phyloP scores from a whole-genome alignment of 1,284 basidiomycete genomes.

The Marasmius tenuissimus region DNA sequence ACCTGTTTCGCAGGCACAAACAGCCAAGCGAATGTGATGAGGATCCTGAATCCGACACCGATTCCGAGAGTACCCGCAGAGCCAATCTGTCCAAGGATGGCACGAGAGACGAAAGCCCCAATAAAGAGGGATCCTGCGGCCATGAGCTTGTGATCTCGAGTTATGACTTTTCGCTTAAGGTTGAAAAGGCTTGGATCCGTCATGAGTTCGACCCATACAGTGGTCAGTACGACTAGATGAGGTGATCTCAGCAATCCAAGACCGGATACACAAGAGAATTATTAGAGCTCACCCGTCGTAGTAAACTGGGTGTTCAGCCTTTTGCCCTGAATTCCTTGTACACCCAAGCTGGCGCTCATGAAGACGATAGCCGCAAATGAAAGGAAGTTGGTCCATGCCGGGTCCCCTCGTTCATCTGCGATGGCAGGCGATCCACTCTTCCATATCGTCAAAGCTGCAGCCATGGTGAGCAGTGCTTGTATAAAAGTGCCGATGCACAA shows the following conservation, averaged over 20 bases:
- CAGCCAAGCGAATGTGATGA: constrained; percentile 56
- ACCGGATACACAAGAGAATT: neutral
- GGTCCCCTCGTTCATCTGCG: constrained; percentile 42
- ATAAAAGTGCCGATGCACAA: constrained; percentile 54
- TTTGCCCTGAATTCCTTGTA: constrained; percentile 71
- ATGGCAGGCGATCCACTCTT: constrained; percentile 43
- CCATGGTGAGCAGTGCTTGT: constrained; percentile 60
- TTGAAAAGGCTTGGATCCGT: constrained; percentile 60
- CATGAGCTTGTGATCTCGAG: constrained; percentile 60
- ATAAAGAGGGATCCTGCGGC: constrained; percentile 57
- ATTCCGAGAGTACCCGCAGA: constrained; percentile 54
- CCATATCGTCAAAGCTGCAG: constrained; percentile 51
- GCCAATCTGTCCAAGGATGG: constrained; percentile 51
- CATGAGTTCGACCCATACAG: constrained; percentile 73
- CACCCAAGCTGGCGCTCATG: constrained; percentile 57
- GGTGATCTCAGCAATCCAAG: neutral
- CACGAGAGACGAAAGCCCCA: constrained; percentile 64
- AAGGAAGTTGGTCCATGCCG: constrained; percentile 53
- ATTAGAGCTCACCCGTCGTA: constrained; percentile 46
- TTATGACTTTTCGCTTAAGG: constrained; percentile 36
- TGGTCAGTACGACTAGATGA: constrained; percentile 56
- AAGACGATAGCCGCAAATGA: constrained; percentile 59
- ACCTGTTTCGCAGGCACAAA: constrained; percentile 45
- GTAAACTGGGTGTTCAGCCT: constrained; percentile 59
- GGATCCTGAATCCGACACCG: constrained; percentile 49